phyloP scores from a whole-genome alignment of 306 rosid genomes.

The Senna tora region DNA sequence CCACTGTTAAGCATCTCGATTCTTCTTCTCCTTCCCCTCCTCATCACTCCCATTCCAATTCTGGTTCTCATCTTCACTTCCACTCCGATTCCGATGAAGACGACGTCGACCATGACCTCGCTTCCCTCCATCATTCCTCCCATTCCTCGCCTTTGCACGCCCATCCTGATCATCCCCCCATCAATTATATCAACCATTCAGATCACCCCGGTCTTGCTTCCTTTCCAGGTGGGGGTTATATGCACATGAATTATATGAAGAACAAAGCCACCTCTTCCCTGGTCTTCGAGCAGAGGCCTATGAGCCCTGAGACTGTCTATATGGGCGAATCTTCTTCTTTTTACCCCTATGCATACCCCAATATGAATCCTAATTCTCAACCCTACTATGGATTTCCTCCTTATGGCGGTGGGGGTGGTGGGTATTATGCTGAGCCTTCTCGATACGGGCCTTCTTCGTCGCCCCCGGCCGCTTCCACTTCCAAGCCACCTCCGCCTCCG shows the following conservation, averaged over 20 bases:
- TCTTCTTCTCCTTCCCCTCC: conserved; percentile 43
- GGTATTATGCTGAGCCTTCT: conserved; percentile 48
- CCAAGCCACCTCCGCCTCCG: conserved; percentile 78
- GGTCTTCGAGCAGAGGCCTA: conserved; percentile 69
- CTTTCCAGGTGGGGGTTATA: conserved; percentile 41
- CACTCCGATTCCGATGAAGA: conserved; percentile 58
- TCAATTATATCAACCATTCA: background rate
- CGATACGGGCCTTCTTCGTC: conserved; percentile 41
- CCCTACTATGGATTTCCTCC: conserved; percentile 41
- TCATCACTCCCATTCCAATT: conserved; percentile 49
- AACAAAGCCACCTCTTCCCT: conserved; percentile 72
- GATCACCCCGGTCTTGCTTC: conserved; percentile 14
- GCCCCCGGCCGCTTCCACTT: conserved; percentile 36
- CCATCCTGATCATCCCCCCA: background rate
- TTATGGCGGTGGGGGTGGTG: conserved; percentile 49
- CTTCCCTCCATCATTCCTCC: conserved; percentile 55
- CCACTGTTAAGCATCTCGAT: conserved; percentile 8
- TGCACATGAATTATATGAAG: conserved; percentile 72
- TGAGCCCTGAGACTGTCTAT: conserved; percentile 51
- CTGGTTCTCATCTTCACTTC: conserved; percentile 80
- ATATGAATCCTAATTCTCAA: conserved; percentile 13
- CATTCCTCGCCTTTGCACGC: conserved; percentile 67
- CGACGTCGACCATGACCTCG: conserved; percentile 26
- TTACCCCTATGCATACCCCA: background rate
- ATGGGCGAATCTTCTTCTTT: conserved; percentile 78